A percentile compares a stretch with the other conserved stretches of the same genome.
These are phyloP conservation scores for Lipomyces starkeyi DNA, from an alignment of 805 yeast species.

Conservation along the genomic window DNA sequence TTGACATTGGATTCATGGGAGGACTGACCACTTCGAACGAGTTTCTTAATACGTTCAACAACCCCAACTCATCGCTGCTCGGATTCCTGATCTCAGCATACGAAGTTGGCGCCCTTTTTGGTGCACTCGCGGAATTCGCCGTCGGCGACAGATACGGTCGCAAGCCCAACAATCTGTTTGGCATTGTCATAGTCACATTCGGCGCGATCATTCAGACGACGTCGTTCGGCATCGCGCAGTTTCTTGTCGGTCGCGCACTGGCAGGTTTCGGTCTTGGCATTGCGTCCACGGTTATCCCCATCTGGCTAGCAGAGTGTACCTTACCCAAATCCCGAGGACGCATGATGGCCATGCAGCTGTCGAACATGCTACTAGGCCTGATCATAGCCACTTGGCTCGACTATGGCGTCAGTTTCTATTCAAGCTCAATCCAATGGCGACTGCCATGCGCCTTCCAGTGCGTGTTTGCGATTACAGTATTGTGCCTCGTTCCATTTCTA, in stretches of 20 bases:
- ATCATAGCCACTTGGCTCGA: slow-evolving; percentile 75
- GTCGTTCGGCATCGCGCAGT: slow-evolving; percentile 62
- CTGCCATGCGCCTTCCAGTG: slow-evolving; percentile 70
- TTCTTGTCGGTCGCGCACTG: slow-evolving; percentile 57
- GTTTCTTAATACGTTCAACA: slow-evolving; percentile 43
- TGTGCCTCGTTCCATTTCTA: slow-evolving; percentile 58
- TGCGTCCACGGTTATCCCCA: slow-evolving; percentile 58
- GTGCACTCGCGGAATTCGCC: slow-evolving; percentile 63
- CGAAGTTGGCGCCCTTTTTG: slow-evolving; percentile 73
- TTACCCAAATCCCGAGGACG: slow-evolving; percentile 82
- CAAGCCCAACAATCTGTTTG: slow-evolving; percentile 58
- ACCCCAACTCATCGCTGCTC: slow-evolving; percentile 41
- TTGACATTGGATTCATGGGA: slow-evolving; percentile 57
- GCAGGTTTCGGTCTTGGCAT: slow-evolving; percentile 65
- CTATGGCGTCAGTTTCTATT: slow-evolving; percentile 60
- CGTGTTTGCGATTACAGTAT: slow-evolving; percentile 61
- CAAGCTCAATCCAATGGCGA: slow-evolving; percentile 31
- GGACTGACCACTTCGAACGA: slow-evolving; percentile 68
- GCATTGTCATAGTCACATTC: slow-evolving; percentile 58
- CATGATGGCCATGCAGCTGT: slow-evolving; percentile 71
- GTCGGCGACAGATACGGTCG: slow-evolving; percentile 63
- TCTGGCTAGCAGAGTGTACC: slow-evolving; percentile 75
- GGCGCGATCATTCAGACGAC: slow-evolving; percentile 73
- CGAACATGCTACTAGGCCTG: slow-evolving; percentile 69
- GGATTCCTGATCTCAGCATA: slow-evolving; percentile 50